Base-by-base conservation (phyloP, 345 rosid species). In the Lumnitzera littorea region DNA sequence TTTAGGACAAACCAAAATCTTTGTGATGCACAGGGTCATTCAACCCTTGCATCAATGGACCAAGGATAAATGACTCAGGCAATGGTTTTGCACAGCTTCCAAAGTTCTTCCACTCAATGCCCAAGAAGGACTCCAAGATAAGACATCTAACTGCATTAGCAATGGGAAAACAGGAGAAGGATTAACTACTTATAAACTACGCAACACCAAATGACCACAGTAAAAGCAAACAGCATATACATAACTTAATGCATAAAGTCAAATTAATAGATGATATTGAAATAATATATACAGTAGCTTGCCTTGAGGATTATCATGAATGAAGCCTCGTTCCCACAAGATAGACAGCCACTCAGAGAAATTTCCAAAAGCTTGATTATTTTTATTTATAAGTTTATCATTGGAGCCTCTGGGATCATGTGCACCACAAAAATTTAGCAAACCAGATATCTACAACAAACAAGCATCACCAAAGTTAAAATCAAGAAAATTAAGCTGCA, bases 251-350 rank as follows among this genome's bases (percentile, higher is more conserved):
- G 36, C 24, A 61, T 54, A 76, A 27, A 48, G 55, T 36, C 72
- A 48, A 25, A 58, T 23, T 60, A 58, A 55, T 52, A 63, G 62
- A 58, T 29, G 16, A 60, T 58, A 36, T 36, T 36, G 43, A 4
- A 36, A 36, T 5, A 36, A 9, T 36, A 9, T 36, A 36, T 9
- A 36, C n/a, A 67, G 50, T 79, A 89, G 91, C 98, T 78, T 77
- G 88, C 96, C 98, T 78, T 77, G 88, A 67, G 98, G 98, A 74
- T 92, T 92, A 58, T 86, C 88, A 74, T 92, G 96, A 72, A 53
- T 66, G 71, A 92, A 87, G 16, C 98, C 98, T 20, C 81, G 76
- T 68, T 78, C 76, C 96, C 98, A 92, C 70, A 89, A 78, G 72
- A 92, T 78, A 61, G 89, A 79, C 72, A 92, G 57, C 98, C 98